phyloP scores from a whole-genome alignment of 805 yeast genomes.

The Brettanomyces nanus region DNA sequence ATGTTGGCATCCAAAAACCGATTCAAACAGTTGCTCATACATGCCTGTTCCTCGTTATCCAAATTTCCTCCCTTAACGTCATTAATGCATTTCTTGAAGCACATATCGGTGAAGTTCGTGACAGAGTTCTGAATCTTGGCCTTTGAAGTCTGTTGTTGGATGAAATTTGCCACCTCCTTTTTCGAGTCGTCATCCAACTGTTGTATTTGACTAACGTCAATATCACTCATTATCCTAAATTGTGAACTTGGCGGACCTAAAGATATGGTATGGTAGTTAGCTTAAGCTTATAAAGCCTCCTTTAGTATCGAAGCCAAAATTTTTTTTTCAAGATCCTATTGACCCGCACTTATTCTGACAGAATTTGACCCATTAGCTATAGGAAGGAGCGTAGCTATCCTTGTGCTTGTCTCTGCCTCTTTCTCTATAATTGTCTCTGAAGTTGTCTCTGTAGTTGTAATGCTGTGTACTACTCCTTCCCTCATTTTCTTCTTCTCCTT shows the following conservation, averaged over 20 bases:
- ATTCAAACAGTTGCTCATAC: constrained; percentile 75
- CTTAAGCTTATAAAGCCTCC: too few relatives aligned
- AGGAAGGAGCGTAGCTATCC: neutral
- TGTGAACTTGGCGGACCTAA: too few relatives aligned
- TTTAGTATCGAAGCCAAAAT: neutral
- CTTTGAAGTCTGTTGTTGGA: constrained; percentile 78
- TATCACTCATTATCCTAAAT: constrained; percentile 18
- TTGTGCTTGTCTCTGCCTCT: neutral
- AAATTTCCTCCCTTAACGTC: constrained; percentile 40
- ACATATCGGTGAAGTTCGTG: constrained; percentile 81
- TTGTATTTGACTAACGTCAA: constrained; percentile 20
- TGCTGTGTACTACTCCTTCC: neutral
- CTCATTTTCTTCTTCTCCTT: neutral
- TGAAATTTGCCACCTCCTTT: constrained; percentile 64
- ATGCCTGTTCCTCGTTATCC: constrained; percentile 53
- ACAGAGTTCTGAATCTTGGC: constrained; percentile 82
- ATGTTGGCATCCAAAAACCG: constrained; percentile 83
- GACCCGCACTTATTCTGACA: neutral
- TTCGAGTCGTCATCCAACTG: constrained; percentile 59
- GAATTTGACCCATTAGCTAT: neutral
- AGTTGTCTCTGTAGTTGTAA: neutral
- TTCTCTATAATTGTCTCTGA: neutral
- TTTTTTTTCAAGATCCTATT: neutral
- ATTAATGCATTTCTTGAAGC: constrained; percentile 79
- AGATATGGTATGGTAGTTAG: too few relatives aligned